These are phyloP conservation scores for Tulasnella sp. DNA, from an alignment of 768 basidiomycete species.

Conservation along the genomic window DNA sequence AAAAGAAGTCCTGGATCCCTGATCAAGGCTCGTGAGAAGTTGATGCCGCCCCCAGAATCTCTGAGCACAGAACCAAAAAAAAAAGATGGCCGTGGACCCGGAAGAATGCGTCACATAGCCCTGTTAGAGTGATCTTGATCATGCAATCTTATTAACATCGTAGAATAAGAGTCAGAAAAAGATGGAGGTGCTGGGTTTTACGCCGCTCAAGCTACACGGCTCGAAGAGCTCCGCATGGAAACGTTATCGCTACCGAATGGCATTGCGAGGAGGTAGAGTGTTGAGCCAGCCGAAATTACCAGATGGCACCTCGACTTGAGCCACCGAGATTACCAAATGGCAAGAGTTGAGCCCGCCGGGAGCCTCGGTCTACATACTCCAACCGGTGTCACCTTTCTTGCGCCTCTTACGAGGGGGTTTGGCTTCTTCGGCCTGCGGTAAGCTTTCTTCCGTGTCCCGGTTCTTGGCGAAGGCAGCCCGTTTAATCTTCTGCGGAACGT, in stretches of 20 bases:
- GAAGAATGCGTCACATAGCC: not conserved
- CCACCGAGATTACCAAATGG: not conserved
- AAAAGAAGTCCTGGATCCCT: conserved; percentile 2
- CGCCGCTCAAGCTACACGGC: not conserved
- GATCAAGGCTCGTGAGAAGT: conserved; percentile 11
- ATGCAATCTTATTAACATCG: not conserved
- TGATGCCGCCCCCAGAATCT: not conserved
- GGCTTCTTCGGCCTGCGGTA: not conserved
- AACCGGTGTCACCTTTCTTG: not conserved
- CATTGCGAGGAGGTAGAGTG: not conserved
- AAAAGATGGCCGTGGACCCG: not conserved
- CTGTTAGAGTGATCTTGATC: not conserved
- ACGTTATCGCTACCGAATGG: not conserved
- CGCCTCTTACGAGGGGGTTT: conserved; percentile 14
- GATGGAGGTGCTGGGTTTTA: not conserved
- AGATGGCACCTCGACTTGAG: not conserved
- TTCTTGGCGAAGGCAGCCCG: conserved; percentile 49
- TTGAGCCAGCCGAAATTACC: not conserved
- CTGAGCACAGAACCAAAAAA: not conserved
- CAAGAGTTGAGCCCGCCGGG: too few species aligned
- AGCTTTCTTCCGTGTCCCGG: not conserved
- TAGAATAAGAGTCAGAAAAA: not conserved
- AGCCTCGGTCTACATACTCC: not conserved
- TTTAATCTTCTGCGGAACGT: conserved; percentile 69
- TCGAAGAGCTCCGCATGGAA: not conserved